Evolutionary conservation across 257 asterid genomes (phyloP), one percentile per base, ranked within the genome.

Genomic region (Nyctanthes arbortristis): DNA sequence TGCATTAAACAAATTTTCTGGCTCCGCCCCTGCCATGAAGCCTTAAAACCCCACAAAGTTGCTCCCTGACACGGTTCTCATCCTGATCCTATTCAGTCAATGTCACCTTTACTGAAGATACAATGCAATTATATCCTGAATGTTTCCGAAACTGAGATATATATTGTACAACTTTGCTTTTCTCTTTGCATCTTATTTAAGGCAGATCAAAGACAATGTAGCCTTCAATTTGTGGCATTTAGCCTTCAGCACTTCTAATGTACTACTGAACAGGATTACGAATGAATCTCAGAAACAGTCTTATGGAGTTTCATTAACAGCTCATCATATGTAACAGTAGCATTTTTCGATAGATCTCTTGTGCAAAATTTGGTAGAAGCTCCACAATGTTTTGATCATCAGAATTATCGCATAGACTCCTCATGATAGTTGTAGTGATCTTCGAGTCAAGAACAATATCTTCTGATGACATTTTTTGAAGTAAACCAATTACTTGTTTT

Each of bases 371-470:
- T 18, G 96, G 96, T 28, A 90, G 66, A 63, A 81, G 72, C 72
- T 81, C 72, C 7, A 73, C 83, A 61, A 85, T 69, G 30, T 84
- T 70, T 30, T 75, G 64, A 58, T 82, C 81, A 63, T 76, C 85
- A 16, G 91, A 81, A 33, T 75, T 27, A 63, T 84, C 75, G 71
- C 89, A 79, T 3, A 90, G 36, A 69, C 91, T 85, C 7, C 43
- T n/a, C 64, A 90, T 56, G 75, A 88, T 88, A 54, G 93, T 90
- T 1, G 87, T 70, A 20, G 88, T 84, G 32, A 88, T 77, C 69
- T 69, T 45, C 28, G 72, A 75, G 73, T 89, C 96, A 24, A 89
- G 89, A 69, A 35, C 76, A 78, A 88, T 83, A 4, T 85, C 85
- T 36, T 72, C 67, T 0, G 52, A 81, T 0, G 81, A 89, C 93